Base-by-base conservation (phyloP, 768 basidiomycete genomes). In the Podaxis sp. region DNA sequence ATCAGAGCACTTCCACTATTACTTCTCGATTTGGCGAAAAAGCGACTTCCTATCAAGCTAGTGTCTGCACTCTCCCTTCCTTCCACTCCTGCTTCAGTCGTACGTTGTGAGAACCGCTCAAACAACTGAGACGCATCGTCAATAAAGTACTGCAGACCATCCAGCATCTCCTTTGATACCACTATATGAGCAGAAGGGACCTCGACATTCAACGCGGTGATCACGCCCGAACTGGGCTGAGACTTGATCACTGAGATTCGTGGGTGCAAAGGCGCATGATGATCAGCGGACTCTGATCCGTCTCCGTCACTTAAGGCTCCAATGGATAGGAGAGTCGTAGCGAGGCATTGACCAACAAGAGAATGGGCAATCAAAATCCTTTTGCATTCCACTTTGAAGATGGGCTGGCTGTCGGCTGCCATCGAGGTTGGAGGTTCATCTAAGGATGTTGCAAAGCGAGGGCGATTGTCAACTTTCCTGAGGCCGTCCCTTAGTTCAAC, bases 101-200 rank as follows among this genome's bases (percentile, higher is more conserved):
- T 28, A 5, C 48, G 59, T 65, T 63, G 14, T 67, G 57, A 18
- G 65, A 77, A 72, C 14, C 74, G 78, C 55, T 90, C 89, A 3
- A 88, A 66, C 54, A 89, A 80, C 66, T 90, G 92, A n/a, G 86
- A 75, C 27, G 87, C 70, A 68, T 98, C 95, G 68, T 99, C 97
- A 5, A 87, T 88, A 80, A 90, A 92, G 67, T 88, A 89, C 71
- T 98, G 94, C 16, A 98, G 70, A 11, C 84, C 83, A 68, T 98
- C 93, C 6, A 95, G 72, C 1, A 77, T 62, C 4, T 74, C 67
- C 70, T 98, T 96, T 9, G 83, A 78, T 51, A 93, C 65, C 40
- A 82, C 74, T 10, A 81, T 70, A 65, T 83, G 74, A n/a, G 90
- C 71, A 3, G 87, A 86, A 13, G 93, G 92, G 13, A 95, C 70